Percentiles rank a stretch among this genome's conserved stretches.
These are phyloP conservation scores for Dryadomyces quercivorus DNA, from an alignment of 2,329 filamentous ascomycete genomes.

Conservation along the genomic window DNA sequence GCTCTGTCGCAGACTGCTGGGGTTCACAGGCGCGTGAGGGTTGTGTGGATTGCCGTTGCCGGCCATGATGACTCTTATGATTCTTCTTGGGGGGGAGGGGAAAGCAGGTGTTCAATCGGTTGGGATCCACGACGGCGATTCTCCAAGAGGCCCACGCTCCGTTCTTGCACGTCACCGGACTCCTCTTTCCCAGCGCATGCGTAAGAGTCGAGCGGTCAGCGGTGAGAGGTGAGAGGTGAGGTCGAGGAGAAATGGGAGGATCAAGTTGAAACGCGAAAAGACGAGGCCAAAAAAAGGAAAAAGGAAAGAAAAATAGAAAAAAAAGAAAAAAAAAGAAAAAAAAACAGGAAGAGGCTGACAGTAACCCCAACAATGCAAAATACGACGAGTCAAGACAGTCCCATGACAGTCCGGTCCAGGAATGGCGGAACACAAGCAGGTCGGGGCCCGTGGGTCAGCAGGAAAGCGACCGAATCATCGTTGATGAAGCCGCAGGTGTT, in stretches of 20 bases:
- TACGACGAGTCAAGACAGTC: not conserved
- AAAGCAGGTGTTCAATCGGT: no score
- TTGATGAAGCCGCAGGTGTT: not conserved
- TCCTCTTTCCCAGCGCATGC: no score
- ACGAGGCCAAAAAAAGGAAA: no score
- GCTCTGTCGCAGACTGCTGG: conserved; percentile 33
- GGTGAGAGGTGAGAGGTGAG: not conserved
- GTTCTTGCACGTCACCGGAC: no score
- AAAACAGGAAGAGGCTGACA: not conserved
- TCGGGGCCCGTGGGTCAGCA: not conserved
- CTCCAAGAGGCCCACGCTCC: no score
- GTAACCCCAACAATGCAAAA: not conserved
- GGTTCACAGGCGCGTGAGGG: conserved; percentile 22
- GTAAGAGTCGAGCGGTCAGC: not conserved
- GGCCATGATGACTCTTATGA: not conserved
- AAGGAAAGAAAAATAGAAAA: not conserved
- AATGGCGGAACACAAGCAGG: not conserved
- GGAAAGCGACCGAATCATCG: not conserved
- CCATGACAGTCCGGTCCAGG: not conserved
- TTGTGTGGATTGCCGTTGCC: conserved; percentile 17
- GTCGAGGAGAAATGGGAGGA: not conserved
- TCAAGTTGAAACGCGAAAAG: no score
- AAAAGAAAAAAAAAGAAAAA: not conserved
- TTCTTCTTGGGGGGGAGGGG: no score
- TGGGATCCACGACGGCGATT: no score